A percentile compares a stretch with the other conserved stretches of the same genome.
Evolutionary conservation across 306 rosid species (phyloP).

Genomic region (Fragaria iinumae): DNA sequence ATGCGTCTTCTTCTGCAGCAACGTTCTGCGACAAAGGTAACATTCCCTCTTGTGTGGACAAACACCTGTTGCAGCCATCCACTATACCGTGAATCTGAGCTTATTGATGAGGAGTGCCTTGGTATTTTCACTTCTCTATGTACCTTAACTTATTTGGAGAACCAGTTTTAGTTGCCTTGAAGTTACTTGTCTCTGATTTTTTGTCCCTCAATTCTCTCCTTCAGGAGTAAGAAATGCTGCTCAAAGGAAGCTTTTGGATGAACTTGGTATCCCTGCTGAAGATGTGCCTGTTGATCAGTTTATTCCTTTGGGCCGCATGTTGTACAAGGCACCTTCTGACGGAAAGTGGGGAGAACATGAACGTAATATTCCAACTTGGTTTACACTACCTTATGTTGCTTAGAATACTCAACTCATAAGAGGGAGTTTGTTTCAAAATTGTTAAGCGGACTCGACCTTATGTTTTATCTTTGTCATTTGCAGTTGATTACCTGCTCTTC

Average conservation of each 20-base stretch:
- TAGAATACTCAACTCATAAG: background rate
- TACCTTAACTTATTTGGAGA: constrained; percentile 8
- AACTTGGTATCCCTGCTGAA: constrained; percentile 87
- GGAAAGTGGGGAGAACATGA: constrained; percentile 99
- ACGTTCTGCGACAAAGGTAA: constrained; percentile 97
- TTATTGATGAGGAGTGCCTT: constrained; percentile 66
- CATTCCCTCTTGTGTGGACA: constrained; percentile 99
- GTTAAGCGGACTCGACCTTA: constrained; percentile 15
- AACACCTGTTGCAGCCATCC: constrained; percentile 99
- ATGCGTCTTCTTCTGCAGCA: constrained; percentile 45
- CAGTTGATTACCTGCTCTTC: constrained; percentile 96
- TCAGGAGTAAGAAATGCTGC: constrained; percentile 95
- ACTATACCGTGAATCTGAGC: constrained; percentile 91
- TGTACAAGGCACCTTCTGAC: constrained; percentile 97
- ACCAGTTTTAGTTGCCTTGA: constrained; percentile 7
- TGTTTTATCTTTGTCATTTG: constrained; percentile 23
- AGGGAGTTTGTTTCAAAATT: background rate
- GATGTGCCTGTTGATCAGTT: constrained; percentile 94
- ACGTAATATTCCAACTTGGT: constrained; percentile 50
- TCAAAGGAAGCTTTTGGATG: constrained; percentile 94
- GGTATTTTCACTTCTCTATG: constrained; percentile 43
- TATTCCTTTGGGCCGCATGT: constrained; percentile 82
- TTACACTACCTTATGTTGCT: background rate
- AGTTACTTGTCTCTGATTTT: background rate
- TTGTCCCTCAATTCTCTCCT: constrained; percentile 12